Evolutionary conservation across 2,329 filamentous ascomycete species (phyloP).

Genomic region (Purpureocillium lavendulum): DNA sequence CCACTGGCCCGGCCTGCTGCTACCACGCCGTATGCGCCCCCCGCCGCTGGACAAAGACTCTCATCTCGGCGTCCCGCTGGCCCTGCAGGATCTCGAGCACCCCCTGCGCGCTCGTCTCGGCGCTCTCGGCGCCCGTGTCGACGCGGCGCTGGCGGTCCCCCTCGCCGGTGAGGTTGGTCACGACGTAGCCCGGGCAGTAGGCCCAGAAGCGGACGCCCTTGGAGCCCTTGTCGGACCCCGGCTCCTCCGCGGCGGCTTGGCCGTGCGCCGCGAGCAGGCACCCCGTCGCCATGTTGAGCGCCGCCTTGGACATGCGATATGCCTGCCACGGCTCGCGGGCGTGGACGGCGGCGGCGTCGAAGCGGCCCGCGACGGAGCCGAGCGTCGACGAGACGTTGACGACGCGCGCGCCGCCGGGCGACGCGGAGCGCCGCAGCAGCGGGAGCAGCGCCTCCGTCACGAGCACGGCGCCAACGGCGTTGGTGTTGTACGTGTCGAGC

Average conservation of each 20-base stretch:
- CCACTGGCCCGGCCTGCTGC: background rate
- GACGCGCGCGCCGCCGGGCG: conserved; percentile 17
- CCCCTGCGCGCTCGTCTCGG: background rate
- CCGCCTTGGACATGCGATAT: conserved; percentile 27
- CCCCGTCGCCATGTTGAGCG: conserved; percentile 26
- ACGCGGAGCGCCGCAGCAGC: conserved; percentile 19
- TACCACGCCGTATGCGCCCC: background rate
- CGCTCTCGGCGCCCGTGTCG: conserved; percentile 1
- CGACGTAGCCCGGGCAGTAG: conserved; percentile 23
- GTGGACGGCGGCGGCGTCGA: background rate
- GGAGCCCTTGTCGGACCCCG: conserved; percentile 14
- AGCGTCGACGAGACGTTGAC: conserved; percentile 24
- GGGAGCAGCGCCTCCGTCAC: conserved; percentile 21
- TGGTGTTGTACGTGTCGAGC: conserved; percentile 34
- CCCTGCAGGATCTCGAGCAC: conserved; percentile 7
- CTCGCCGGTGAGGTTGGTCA: conserved; percentile 20
- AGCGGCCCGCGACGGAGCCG: conserved; percentile 19
- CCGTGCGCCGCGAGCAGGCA: conserved; percentile 18
- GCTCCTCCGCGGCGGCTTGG: too few relatives aligned
- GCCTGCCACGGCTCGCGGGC: background rate
- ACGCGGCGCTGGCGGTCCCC: conserved; percentile 3
- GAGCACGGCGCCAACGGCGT: conserved; percentile 19
- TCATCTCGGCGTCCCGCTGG: conserved; percentile 8
- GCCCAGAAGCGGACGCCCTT: conserved; percentile 22
- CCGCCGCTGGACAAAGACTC: conserved; percentile 3